These are phyloP conservation scores for Gorgonomyces haynaldii DNA, from an alignment of 192 early-diverging fungal genomes.

Conservation along the genomic window DNA sequence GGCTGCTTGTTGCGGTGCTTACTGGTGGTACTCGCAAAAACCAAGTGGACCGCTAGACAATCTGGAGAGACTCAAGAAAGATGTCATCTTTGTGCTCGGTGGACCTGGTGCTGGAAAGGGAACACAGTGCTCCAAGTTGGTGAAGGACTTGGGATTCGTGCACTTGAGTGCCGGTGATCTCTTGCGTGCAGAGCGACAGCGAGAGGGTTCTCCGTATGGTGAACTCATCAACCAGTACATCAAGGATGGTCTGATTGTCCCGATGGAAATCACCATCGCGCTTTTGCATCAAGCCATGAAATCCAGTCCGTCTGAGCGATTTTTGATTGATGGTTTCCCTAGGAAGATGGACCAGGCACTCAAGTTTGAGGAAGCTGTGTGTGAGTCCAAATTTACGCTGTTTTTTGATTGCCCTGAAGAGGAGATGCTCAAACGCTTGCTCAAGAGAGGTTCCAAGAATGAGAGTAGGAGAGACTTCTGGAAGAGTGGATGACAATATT, in stretches of 20 bases:
- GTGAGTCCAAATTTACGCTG: conserved; percentile 59
- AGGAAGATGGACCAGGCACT: conserved; percentile 83
- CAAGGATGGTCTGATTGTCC: conserved; percentile 89
- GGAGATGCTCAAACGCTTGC: conserved; percentile 75
- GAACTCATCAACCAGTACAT: conserved; percentile 87
- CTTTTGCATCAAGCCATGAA: conserved; percentile 86
- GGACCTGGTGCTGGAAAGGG: conserved; percentile 75
- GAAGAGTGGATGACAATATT: conserved; percentile 88
- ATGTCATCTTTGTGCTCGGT: conserved; percentile 79
- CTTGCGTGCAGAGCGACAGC: conserved; percentile 80
- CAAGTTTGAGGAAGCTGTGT: conserved; percentile 82
- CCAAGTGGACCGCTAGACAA: too few relatives aligned
- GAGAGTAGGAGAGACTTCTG: conserved; percentile 66
- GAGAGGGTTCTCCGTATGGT: conserved; percentile 71
- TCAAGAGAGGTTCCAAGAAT: conserved; percentile 59
- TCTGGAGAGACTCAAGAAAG: too few relatives aligned
- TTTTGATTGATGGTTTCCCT: conserved; percentile 97
- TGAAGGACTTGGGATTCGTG: conserved; percentile 82
- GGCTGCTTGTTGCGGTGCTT: too few relatives aligned
- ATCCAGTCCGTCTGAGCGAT: conserved; percentile 48
- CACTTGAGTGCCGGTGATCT: conserved; percentile 97
- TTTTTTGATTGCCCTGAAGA: conserved; percentile 95
- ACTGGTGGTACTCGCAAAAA: too few relatives aligned
- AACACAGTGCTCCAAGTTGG: conserved; percentile 84
- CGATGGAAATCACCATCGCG: conserved; percentile 86